Percentiles rank a stretch among this genome's conserved stretches.
Evolutionary conservation across 75 land plant species (phyloP).

Genomic region (Selaginella tamariscina): DNA sequence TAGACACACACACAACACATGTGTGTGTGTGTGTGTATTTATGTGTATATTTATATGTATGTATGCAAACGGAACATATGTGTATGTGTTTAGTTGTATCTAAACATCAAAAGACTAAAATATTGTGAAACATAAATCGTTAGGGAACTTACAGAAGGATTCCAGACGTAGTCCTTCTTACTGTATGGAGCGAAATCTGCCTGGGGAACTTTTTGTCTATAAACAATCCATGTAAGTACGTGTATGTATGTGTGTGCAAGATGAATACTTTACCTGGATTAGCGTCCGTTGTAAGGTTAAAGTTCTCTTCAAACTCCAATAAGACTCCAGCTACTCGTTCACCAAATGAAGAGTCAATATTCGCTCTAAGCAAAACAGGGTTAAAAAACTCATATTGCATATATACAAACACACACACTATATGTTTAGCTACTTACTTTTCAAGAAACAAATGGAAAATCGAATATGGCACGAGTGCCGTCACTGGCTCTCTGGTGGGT

Average conservation of each 20-base stretch:
- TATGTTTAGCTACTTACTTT: not conserved
- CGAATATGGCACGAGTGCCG: slow-evolving; percentile 48
- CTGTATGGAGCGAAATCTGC: slow-evolving; percentile 82
- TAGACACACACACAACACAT: too few relatives aligned
- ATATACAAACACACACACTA: not conserved
- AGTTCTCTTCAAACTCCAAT: slow-evolving; percentile 27
- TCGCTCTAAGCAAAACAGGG: slow-evolving; percentile 23
- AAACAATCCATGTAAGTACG: slow-evolving; percentile 33
- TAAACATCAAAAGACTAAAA: not conserved
- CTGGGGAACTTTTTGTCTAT: slow-evolving; percentile 64
- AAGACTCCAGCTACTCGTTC: slow-evolving; percentile 56
- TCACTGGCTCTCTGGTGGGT: slow-evolving; percentile 19
- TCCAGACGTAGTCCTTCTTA: slow-evolving; percentile 52
- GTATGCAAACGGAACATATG: not conserved
- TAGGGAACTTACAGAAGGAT: slow-evolving; percentile 51
- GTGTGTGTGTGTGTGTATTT: not conserved
- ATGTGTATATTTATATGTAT: too few relatives aligned
- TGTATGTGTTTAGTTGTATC: not conserved
- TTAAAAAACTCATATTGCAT: not conserved
- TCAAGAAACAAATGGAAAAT: slow-evolving; percentile 3
- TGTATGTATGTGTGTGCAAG: not conserved
- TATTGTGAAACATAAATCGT: not conserved
- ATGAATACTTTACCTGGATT: not conserved
- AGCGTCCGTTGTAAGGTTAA: not conserved
- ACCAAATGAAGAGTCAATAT: slow-evolving; percentile 30